Percentiles rank a stretch among this genome's conserved stretches.
Conservation (phyloP, 331 rosid genomes). For the Prunus yedoensis region DNA sequence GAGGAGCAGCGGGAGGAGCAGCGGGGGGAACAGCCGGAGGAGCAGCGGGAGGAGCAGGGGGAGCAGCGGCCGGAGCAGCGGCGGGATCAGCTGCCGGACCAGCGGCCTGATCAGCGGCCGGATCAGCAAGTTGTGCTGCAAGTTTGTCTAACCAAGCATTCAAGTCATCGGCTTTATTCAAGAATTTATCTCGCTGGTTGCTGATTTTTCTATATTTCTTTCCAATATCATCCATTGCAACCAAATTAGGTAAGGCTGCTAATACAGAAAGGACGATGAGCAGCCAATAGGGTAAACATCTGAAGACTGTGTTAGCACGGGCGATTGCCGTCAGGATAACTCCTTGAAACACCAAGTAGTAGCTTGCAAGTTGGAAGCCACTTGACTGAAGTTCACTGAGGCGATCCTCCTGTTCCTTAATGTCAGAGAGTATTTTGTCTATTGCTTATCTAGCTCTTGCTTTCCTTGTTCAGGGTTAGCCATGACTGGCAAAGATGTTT, state of each 20-base stretch:
- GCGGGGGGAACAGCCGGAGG: too few species aligned
- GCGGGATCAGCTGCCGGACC: too few species aligned
- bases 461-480: too few species aligned
- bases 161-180: rapidly evolving
- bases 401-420: not conserved
- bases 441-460: too few species aligned
- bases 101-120: not conserved
- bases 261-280: not conserved
- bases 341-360: not conserved
- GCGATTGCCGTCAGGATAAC: not conserved
- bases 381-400: not conserved
- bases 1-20: too few species aligned
- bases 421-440: too few species aligned
- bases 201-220: too few species aligned
- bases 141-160: too few species aligned
- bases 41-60: too few species aligned
- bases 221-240: not conserved
- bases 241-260: not conserved
- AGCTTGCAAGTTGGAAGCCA: not conserved
- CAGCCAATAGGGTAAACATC: not conserved
- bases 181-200: not conserved
- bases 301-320: not conserved
- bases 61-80: too few species aligned
- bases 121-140: too few species aligned
- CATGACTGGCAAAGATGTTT: too few species aligned